phyloP scores from a whole-genome alignment of 1,139 yeast species.

The Trichomonascaceae sp. region DNA sequence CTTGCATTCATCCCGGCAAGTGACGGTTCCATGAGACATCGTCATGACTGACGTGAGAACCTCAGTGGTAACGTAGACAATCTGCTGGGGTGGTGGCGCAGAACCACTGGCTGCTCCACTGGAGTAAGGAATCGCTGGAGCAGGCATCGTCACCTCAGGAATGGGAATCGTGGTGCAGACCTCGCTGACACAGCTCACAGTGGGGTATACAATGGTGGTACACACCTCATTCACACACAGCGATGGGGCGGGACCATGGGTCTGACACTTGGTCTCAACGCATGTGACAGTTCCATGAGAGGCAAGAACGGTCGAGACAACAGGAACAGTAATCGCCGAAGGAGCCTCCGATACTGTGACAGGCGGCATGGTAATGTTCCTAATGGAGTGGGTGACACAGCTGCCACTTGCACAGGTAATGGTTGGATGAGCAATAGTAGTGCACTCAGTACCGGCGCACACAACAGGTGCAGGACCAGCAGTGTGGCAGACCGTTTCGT shows the following conservation, averaged over 20 bases:
- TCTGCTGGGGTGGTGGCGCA: not conserved
- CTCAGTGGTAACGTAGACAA: not conserved
- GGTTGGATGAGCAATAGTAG: conserved; percentile 2
- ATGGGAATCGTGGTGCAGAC: conserved; percentile 3
- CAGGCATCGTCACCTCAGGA: not conserved
- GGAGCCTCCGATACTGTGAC: too few relatives aligned
- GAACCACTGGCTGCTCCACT: too few relatives aligned
- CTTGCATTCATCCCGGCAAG: conserved; percentile 2
- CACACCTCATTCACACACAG: conserved; percentile 3
- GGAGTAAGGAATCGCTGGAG: too few relatives aligned
- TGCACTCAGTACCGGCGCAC: conserved; percentile 3
- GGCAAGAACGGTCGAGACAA: conserved; percentile 2
- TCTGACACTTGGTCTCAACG: conserved; percentile 1
- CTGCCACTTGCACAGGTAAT: conserved; percentile 1
- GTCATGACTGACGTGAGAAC: conserved; percentile 1
- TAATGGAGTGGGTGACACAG: not conserved
- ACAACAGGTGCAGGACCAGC: conserved; percentile 5
- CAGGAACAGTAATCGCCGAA: too few relatives aligned
- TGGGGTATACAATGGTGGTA: conserved; percentile 3
- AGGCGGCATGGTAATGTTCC: too few relatives aligned
- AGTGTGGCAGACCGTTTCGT: not conserved
- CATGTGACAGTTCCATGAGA: conserved; percentile 3
- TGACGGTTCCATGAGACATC: conserved; percentile 2
- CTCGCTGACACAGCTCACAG: conserved; percentile 2
- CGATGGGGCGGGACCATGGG: conserved; percentile 3